Percentiles rank a stretch among this genome's conserved stretches.
Conservation (phyloP, 352 stramenopile species). For the Albugo laibachii region DNA sequence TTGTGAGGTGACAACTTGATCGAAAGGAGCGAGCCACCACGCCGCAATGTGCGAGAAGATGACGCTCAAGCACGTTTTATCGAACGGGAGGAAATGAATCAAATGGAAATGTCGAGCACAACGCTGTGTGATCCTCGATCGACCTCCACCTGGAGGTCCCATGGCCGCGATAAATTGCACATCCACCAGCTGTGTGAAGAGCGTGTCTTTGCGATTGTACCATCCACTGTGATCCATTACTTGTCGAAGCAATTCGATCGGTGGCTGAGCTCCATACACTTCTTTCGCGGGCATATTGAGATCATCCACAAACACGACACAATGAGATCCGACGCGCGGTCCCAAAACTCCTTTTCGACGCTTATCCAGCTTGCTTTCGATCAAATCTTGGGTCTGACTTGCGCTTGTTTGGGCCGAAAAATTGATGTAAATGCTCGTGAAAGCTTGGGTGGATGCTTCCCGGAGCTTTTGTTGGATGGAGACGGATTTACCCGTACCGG, state of each 20-base stretch:
- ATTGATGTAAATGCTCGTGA: constrained; percentile 82
- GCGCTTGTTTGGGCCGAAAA: constrained; percentile 86
- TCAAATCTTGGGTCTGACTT: constrained; percentile 89
- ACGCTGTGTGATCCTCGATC: constrained; percentile 83
- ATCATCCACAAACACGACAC: constrained; percentile 87
- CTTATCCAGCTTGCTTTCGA: constrained; percentile 89
- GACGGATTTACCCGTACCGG: constrained; percentile 86
- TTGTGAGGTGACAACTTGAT: constrained; percentile 60
- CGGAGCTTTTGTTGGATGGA: constrained; percentile 87
- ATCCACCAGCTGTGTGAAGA: constrained; percentile 83
- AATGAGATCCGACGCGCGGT: constrained; percentile 76
- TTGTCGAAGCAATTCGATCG: constrained; percentile 84
- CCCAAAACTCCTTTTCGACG: constrained; percentile 83
- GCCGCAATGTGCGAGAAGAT: constrained; percentile 84
- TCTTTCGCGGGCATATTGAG: constrained; percentile 91
- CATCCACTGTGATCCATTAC: constrained; percentile 89
- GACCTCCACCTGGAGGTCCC: constrained; percentile 80
- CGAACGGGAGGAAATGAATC: constrained; percentile 86
- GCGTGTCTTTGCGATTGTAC: constrained; percentile 89
- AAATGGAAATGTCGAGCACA: constrained; percentile 88
- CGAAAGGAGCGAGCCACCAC: constrained; percentile 79
- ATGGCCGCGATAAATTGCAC: constrained; percentile 87
- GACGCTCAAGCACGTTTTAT: constrained; percentile 56
- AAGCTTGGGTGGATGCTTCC: constrained; percentile 49
- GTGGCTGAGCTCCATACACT: constrained; percentile 84